These are phyloP conservation scores for Candida sanyaensis DNA, from an alignment of 1,139 yeast genomes.

Conservation along the genomic window DNA sequence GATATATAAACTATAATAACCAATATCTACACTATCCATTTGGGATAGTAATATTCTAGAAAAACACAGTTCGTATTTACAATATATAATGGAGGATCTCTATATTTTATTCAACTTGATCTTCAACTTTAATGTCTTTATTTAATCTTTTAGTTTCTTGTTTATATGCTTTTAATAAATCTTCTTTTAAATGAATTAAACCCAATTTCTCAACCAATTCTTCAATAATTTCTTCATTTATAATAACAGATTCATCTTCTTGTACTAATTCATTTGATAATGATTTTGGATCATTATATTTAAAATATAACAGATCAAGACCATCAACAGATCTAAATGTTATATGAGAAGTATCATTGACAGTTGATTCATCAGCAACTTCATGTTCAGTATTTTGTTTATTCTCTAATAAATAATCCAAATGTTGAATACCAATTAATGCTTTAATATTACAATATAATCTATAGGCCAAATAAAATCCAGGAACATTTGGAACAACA, in stretches of 20 bases:
- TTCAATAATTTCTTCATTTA: constrained; percentile 36
- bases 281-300: constrained; percentile 10
- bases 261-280: constrained; percentile 16
- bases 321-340: constrained; percentile 21
- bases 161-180: constrained; percentile 45
- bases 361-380: constrained; percentile 11
- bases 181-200: constrained; percentile 39
- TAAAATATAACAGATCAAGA: constrained; percentile 21
- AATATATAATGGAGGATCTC: background rate
- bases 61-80: background rate
- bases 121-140: constrained; percentile 19
- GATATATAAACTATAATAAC: background rate
- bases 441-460: constrained; percentile 87
- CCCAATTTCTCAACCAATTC: constrained; percentile 26
- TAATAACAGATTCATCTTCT: constrained; percentile 30
- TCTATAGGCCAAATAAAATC: constrained; percentile 81
- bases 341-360: constrained; percentile 24
- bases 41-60: background rate
- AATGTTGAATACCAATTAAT: constrained; percentile 69
- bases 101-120: constrained; percentile 19
- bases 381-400: constrained; percentile 15
- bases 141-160: constrained; percentile 44
- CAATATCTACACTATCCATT: background rate
- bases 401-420: constrained; percentile 50
- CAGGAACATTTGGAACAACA: constrained; percentile 93